Conservation (phyloP, 495 filamentous ascomycete genomes). For the Recurvomyces mirabilis region DNA sequence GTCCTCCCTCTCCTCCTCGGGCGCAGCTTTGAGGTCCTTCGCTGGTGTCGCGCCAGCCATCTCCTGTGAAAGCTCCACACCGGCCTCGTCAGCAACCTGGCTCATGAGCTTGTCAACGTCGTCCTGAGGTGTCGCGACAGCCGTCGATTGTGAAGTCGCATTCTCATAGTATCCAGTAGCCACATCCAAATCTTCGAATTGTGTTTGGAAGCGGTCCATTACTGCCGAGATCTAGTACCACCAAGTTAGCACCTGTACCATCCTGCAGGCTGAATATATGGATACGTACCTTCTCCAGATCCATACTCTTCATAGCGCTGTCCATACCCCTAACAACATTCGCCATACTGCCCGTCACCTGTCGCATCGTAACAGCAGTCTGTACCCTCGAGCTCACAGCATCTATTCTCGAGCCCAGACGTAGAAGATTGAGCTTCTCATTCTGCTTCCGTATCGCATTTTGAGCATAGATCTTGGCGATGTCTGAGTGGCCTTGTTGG, state of each 20-base stretch:
- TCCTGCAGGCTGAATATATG: background rate
- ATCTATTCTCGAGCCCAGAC: conserved; percentile 49
- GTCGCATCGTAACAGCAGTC: conserved; percentile 56
- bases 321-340: conserved; percentile 58
- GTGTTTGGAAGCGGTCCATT: conserved; percentile 71
- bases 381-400: conserved; percentile 51
- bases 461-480: conserved; percentile 71
- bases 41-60: conserved; percentile 42
- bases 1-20: conserved; percentile 37
- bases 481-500: conserved; percentile 58
- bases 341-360: conserved; percentile 52
- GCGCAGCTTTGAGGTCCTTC: conserved; percentile 24
- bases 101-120: conserved; percentile 70
- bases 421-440: conserved; percentile 51
- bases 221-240: conserved; percentile 44
- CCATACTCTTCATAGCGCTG: conserved; percentile 54
- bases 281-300: conserved; percentile 49
- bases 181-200: conserved; percentile 79
- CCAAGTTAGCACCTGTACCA: background rate
- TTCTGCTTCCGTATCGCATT: conserved; percentile 73
- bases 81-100: conserved; percentile 74
- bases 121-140: conserved; percentile 67
- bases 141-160: conserved; percentile 62
- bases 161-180: conserved; percentile 75
- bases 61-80: conserved; percentile 60